Conservation (phyloP, 2,329 filamentous ascomycete genomes). For the Alternaria ventricosa region DNA sequence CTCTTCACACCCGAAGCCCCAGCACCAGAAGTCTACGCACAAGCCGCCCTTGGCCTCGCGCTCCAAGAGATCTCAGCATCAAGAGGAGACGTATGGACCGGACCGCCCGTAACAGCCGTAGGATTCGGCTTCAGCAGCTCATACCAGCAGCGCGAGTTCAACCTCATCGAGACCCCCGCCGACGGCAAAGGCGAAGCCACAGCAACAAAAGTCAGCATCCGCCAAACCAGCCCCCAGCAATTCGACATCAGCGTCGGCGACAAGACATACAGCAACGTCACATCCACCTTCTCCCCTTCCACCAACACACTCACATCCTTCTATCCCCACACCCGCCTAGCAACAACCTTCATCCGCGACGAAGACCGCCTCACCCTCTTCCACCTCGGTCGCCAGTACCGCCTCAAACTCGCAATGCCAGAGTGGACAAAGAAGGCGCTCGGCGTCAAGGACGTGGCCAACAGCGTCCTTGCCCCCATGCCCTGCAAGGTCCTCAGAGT, state of each 20-base stretch:
- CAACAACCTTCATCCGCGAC: slow-evolving; percentile 76
- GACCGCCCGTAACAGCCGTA: slow-evolving; percentile 45
- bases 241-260: slow-evolving; percentile 59
- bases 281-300: slow-evolving; percentile 54
- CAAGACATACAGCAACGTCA: slow-evolving; percentile 51
- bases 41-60: slow-evolving; percentile 82
- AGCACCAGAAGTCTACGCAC: slow-evolving; percentile 77
- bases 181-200: slow-evolving; percentile 50
- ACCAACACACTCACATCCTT: slow-evolving; percentile 69
- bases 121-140: slow-evolving; percentile 62
- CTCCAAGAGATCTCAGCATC: slow-evolving; percentile 50
- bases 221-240: slow-evolving; percentile 57
- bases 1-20: slow-evolving; percentile 72
- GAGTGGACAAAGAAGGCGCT: slow-evolving; percentile 88
- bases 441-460: slow-evolving; percentile 78
- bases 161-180: slow-evolving; percentile 56
- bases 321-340: slow-evolving; percentile 80
- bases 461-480: slow-evolving; percentile 92
- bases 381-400: slow-evolving; percentile 67
- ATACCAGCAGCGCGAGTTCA: slow-evolving; percentile 69
- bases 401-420: slow-evolving; percentile 64
- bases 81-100: slow-evolving; percentile 51
- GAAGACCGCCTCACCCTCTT: slow-evolving; percentile 75
- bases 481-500: slow-evolving; percentile 95
- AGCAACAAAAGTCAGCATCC: slow-evolving; percentile 57